phyloP scores from a whole-genome alignment of 139 green algal species.

The Closterium sp. region DNA sequence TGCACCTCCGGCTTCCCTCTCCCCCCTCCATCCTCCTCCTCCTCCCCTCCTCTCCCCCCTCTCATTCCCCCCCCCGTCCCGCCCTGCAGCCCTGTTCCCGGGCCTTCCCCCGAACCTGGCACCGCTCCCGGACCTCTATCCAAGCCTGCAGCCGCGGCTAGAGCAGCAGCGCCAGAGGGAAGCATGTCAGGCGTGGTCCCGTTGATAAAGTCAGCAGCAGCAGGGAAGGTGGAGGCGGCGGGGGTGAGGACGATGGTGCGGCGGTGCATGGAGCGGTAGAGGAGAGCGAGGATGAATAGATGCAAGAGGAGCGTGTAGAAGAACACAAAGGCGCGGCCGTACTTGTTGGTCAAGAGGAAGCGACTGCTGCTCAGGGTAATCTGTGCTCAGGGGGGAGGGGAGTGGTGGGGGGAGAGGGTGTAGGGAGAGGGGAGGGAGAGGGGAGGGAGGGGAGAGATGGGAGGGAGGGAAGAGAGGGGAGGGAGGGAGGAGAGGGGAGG shows the following conservation, averaged over 20 bases:
- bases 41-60: background rate
- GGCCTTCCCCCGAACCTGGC: background rate
- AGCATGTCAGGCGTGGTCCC: background rate
- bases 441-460: background rate
- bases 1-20: background rate
- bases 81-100: background rate
- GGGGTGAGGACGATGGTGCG: constrained; percentile 1
- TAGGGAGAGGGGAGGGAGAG: background rate
- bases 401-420: background rate
- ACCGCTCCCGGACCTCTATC: background rate
- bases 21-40: background rate
- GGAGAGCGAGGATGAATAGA: constrained; percentile 66
- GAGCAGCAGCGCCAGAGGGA: background rate
- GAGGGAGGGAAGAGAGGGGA: background rate
- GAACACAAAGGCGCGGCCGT: constrained; percentile 69
- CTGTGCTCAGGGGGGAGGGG: constrained; percentile 1
- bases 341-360: constrained; percentile 51
- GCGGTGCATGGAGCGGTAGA: constrained; percentile 14
- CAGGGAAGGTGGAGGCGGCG: background rate
- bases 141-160: background rate
- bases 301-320: constrained; percentile 84
- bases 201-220: background rate
- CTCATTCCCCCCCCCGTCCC: background rate
- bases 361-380: constrained; percentile 44
- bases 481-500: background rate